Base-by-base conservation (phyloP, 805 yeast genomes). In the Candida alai region DNA sequence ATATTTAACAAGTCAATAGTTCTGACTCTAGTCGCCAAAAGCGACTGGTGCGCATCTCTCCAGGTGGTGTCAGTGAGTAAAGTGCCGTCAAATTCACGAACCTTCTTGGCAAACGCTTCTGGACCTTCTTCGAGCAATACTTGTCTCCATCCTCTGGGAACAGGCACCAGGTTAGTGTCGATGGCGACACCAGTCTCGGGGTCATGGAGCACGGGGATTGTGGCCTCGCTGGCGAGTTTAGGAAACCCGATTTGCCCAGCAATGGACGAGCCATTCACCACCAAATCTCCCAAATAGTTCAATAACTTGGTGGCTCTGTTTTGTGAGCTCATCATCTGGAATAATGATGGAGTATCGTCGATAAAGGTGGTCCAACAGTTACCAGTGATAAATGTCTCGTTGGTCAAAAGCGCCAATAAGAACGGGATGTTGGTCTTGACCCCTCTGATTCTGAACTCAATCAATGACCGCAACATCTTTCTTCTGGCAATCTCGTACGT, bases 21-120 rank as follows among this genome's bases (percentile, higher is more conserved):
- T 67, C 99, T 80, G 24, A 93, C 94, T 66, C 98, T 84, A 26
- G 99, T 93, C 7, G 99, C 99, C 54, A 93, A 73, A 49, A 93
- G 68, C 16, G 97, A 89, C 73, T 93, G 99, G 67, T 93, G 98
- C 23, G 98, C 98, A 65, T 93, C 99, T 79, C 99, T 87, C 99
- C 99, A 93, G 7, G 99, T 93, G 36, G 99, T 93, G 62, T 93
- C 99, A 86, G 94, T 93, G 52, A 93, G 67, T 60, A 93, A 70
- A 47, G 95, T 81, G 52, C 98, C 98, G 35, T 85, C 68, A 65
- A 78, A 80, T 12, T 67, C 61, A 60, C 97, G 79, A 40, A 93
- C 95, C 52, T 85, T 81, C 65, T 80, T 74, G 48, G 97, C 96
- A 56, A 93, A 93, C 20, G 70, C 84, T 35, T 74, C 93, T 19